Base-by-base conservation (phyloP, 176 grass and related monocot species). In the Areca catechu region DNA sequence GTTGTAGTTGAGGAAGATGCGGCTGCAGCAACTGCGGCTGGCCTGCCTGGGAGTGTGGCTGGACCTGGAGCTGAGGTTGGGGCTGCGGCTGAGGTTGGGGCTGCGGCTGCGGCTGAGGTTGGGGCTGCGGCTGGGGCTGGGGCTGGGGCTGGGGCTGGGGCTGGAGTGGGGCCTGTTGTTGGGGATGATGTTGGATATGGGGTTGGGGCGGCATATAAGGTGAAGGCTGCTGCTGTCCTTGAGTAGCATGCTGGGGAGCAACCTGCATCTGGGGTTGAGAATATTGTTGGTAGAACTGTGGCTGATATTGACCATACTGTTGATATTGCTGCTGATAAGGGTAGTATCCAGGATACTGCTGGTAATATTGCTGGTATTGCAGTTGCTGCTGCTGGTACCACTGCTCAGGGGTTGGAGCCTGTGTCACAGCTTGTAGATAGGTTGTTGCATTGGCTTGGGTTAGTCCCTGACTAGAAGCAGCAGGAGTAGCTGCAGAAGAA, bases 381-480 rank as follows among this genome's bases (percentile, higher is more conserved):
- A 78, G 75, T 12, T 79, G 70, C 55, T 95, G 90, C 62, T 90
- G 82, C 73, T 95, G 90, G 64, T 87, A 84, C 77, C 64, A 91
- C 29, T 91, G 86, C 55, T 91, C 83, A 60, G 77, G 28, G 63
- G 74, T 81, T 53, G 66, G 52, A 70, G 69, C 70, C 66, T 90
- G 81, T 3, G 71, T 30, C 50, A 43, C 71, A 47, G 71, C 61
- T 67, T 84, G 82, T 4, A 47, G 20, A 60, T 71, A 71, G 7
- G 68, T 48, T 60, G 57, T 57, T 51, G 48, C 48, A 29, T 60
- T 60, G 17, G 24, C 4, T 49, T 61, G 67, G 67, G 3, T 58
- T 70, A 50, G 68, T 43, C 75, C 64, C 63, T 78, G 86, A 81
- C 5, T 54, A 58, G 74, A 65, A 69, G 17, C 22, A 65, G 53